Evolutionary conservation across 768 basidiomycete species (phyloP), one percentile per base, ranked within the genome.

Genomic region (Termitomyces sp.): DNA sequence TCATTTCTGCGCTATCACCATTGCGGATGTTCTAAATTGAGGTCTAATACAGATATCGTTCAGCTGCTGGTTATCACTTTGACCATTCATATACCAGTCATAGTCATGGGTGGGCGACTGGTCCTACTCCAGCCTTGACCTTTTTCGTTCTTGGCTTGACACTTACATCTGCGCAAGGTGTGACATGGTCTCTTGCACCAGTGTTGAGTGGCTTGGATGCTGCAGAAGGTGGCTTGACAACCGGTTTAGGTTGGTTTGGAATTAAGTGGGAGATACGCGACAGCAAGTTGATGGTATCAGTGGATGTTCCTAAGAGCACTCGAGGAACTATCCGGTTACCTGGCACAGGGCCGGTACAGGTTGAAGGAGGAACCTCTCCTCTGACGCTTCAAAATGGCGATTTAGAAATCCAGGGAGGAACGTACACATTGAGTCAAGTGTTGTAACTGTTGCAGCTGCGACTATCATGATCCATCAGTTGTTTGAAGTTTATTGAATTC

Each of bases 21-120:
- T 20, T n/a, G n/a, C 10, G 4, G 5, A 31, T 28, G 16, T 33
- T 42, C 0, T 18, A 28, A 24, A 39, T 15, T 5, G 10, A 39
- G n/a, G 6, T 13, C 31, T 16, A 26, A 18, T 33, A 18, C 33
- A 74, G 77, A 33, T 80, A 80, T 61, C 76, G 79, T 8, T 66
- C 73, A 15, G 72, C 76, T 52, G 69, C 72, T 16, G 79, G 79
- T 5, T 80, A 81, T 61, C 65, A 76, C 61, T 75, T 76, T 55
- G 79, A 81, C 57, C 69, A 76, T 52, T 65, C 79, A 0, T 78
- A 78, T 63, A 79, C 75, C 2, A 75, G 73, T 64, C 78, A 80
- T 60, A 69, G 78, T 15, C 79, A 81, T 56, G 78, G 78, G 5
- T 81, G 79, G 79, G 69, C 74, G 52, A 76, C 78, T 4, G 79